phyloP scores from a whole-genome alignment of 2,329 filamentous ascomycete genomes.

The Dothideomycetes sp. region DNA sequence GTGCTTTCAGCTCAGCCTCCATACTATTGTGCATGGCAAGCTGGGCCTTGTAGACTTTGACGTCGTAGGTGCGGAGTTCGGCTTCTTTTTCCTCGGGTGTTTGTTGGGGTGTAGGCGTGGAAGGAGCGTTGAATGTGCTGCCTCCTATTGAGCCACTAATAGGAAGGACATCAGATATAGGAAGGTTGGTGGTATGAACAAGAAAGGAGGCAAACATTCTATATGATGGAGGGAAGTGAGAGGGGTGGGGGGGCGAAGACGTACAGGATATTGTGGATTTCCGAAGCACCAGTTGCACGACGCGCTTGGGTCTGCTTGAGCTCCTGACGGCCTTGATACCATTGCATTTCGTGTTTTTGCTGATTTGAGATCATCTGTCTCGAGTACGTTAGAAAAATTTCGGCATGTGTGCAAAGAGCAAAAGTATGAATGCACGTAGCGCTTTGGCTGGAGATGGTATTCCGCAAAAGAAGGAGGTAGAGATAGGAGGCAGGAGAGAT shows the following conservation, averaged over 20 bases:
- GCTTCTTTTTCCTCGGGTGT: conserved; percentile 37
- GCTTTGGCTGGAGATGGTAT: conserved; percentile 5
- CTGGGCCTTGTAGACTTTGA: conserved; percentile 51
- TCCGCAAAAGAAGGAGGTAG: no score
- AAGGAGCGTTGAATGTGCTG: background rate
- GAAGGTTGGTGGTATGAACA: background rate
- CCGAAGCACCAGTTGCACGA: conserved; percentile 15
- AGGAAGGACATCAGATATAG: background rate
- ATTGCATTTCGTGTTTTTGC: conserved; percentile 50
- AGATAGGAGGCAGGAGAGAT: no score
- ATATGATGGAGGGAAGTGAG: no score
- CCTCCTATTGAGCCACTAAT: conserved; percentile 2
- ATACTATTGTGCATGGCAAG: conserved; percentile 49
- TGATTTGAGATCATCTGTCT: conserved; percentile 50
- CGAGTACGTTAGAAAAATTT: no score
- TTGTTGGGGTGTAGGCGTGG: conserved; percentile 2
- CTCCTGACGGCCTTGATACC: conserved; percentile 27
- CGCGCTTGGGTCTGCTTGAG: conserved; percentile 21
- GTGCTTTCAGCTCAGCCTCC: conserved; percentile 40
- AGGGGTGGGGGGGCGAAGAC: conserved; percentile 8
- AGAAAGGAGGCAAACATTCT: no score
- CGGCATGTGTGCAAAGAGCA: no score
- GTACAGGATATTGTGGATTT: conserved; percentile 21
- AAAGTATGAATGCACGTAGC: conserved; percentile 2
- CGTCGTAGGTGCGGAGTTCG: conserved; percentile 48